Conservation (phyloP, 441 rosid genomes). For the Mallotus repandus region DNA sequence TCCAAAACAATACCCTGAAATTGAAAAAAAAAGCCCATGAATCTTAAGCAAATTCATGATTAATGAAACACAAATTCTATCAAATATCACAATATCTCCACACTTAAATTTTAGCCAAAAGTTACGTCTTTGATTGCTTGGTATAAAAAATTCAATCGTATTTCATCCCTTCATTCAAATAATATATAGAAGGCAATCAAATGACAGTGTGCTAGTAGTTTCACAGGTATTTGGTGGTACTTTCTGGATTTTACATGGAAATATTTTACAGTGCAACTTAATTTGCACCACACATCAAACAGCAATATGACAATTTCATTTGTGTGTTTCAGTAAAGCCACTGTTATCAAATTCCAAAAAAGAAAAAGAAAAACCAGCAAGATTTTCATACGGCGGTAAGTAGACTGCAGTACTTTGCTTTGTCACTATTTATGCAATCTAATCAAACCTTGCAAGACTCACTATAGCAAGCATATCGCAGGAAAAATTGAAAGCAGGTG, state of each 20-base stretch:
- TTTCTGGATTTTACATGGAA: not conserved
- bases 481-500: no score
- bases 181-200: not conserved
- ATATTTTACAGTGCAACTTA: not conserved
- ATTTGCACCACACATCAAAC: not conserved
- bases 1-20: slow-evolving; percentile 66
- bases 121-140: not conserved
- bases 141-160: not conserved
- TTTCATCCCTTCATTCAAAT: no score
- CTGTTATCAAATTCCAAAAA: no score
- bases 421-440: no score
- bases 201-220: not conserved
- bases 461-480: no score
- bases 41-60: slow-evolving; percentile 15
- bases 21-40: slow-evolving; percentile 26
- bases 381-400: no score
- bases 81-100: no score
- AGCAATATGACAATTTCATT: no score
- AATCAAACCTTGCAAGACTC: no score
- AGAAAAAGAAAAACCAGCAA: no score
- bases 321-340: no score
- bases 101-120: not conserved
- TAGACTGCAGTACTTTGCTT: no score
- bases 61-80: not conserved
- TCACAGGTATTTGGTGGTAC: not conserved